phyloP scores from a whole-genome alignment of 2,329 filamentous ascomycete genomes.

The Bimuria novae-zelandiae region DNA sequence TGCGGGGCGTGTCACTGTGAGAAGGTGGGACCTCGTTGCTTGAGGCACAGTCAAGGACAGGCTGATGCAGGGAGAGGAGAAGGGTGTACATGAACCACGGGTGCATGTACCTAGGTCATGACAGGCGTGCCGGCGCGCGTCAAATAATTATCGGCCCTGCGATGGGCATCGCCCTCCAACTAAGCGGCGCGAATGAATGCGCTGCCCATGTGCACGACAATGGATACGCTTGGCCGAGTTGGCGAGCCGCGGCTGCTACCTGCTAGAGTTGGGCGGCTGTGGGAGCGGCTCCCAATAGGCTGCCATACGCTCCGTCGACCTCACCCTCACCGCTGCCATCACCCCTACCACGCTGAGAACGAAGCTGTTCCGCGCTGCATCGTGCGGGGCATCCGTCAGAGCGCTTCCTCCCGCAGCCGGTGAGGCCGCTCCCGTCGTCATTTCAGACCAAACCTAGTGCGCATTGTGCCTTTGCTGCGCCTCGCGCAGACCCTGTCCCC shows the following conservation, averaged over 20 bases:
- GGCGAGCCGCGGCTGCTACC: conserved; percentile 1
- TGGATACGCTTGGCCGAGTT: not conserved
- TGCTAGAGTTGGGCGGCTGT: not conserved
- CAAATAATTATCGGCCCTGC: conserved; percentile 4
- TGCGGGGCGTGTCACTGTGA: not conserved
- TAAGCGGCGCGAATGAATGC: not conserved
- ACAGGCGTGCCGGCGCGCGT: not conserved
- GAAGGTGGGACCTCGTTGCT: not conserved
- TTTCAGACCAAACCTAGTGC: not conserved
- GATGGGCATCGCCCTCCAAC: not conserved
- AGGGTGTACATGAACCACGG: not conserved
- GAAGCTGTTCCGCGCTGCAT: conserved; percentile 2
- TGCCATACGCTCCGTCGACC: not conserved
- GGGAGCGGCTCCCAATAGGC: conserved; percentile 3
- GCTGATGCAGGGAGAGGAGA: not conserved
- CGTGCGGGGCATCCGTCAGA: conserved; percentile 10
- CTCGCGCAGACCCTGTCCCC: conserved; percentile 14
- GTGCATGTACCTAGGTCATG: not conserved
- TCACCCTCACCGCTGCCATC: conserved; percentile 7
- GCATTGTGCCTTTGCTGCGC: conserved; percentile 21
- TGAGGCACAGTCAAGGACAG: conserved; percentile 13
- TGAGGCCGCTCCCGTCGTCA: conserved; percentile 11
- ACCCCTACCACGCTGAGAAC: conserved; percentile 9
- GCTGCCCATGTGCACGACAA: not conserved
- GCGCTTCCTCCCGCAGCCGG: conserved; percentile 13